Percentiles rank a stretch among this genome's conserved stretches.
phyloP scores from a whole-genome alignment of 83 land plant genomes.

The Larix sibirica region DNA sequence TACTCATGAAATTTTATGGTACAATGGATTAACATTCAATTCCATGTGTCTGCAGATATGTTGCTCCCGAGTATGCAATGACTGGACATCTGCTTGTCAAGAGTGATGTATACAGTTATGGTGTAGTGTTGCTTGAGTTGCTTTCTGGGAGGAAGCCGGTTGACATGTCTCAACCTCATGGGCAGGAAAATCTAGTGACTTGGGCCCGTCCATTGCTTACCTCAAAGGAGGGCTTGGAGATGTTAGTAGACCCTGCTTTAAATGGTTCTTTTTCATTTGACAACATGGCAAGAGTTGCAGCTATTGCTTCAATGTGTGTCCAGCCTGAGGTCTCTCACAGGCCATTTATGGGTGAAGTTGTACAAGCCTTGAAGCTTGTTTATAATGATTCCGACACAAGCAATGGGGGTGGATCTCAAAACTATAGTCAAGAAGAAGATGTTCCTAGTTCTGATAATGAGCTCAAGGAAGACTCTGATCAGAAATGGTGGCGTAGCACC shows the following conservation, averaged over 20 bases:
- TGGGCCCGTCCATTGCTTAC: conserved; percentile 80
- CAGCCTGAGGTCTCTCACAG: conserved; percentile 70
- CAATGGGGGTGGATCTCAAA: conserved; percentile 31
- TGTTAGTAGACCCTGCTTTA: conserved; percentile 67
- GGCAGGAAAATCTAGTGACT: conserved; percentile 72
- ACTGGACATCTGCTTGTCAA: conserved; percentile 79
- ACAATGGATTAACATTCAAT: neutral
- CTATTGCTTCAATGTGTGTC: conserved; percentile 85
- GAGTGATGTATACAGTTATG: conserved; percentile 81
- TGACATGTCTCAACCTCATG: conserved; percentile 71
- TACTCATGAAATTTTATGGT: neutral
- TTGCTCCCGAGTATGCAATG: conserved; percentile 88
- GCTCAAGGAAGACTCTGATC: conserved; percentile 40
- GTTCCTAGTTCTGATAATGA: conserved; percentile 41
- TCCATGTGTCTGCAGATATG: conserved; percentile 46
- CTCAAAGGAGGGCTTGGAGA: conserved; percentile 56
- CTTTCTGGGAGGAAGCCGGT: conserved; percentile 75
- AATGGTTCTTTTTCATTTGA: conserved; percentile 55
- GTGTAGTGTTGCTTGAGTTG: conserved; percentile 80
- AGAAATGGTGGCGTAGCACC: conserved; percentile 55
- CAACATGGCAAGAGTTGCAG: conserved; percentile 64
- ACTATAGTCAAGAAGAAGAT: conserved; percentile 46
- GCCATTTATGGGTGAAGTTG: conserved; percentile 90
- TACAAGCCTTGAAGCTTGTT: conserved; percentile 71
- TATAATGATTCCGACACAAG: conserved; percentile 63